These are phyloP conservation scores for Suillus luteus DNA, from an alignment of 768 basidiomycete genomes.

Conservation along the genomic window DNA sequence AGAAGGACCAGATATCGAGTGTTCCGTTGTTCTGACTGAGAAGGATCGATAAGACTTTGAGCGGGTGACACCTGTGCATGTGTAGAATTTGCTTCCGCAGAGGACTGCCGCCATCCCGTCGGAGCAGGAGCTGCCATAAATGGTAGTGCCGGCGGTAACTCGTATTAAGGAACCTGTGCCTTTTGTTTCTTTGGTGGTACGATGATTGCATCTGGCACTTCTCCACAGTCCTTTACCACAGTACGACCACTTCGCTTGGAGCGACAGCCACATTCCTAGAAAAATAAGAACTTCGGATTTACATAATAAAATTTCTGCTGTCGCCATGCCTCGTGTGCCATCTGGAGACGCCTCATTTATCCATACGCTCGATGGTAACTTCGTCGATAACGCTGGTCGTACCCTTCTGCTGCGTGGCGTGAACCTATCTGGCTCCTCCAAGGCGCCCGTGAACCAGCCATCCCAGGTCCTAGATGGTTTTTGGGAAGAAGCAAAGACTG, in stretches of 20 bases:
- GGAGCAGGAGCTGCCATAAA: background rate
- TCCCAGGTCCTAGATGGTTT: slow-evolving; percentile 72
- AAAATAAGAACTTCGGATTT: background rate
- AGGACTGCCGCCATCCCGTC: background rate
- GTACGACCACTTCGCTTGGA: background rate
- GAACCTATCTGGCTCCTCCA: slow-evolving; percentile 88
- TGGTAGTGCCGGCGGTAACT: background rate
- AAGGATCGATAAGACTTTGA: background rate
- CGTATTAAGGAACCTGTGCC: background rate
- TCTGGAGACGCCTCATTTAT: slow-evolving; percentile 63
- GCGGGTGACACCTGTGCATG: background rate
- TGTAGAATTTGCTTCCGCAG: background rate
- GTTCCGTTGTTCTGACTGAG: background rate
- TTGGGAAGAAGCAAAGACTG: slow-evolving; percentile 77
- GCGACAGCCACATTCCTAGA: background rate
- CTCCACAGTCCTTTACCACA: slow-evolving; percentile 4
- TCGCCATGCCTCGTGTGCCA: slow-evolving; percentile 61
- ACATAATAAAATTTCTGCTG: slow-evolving; percentile 22
- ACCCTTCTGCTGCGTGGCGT: slow-evolving; percentile 89
- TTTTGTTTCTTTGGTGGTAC: slow-evolving; percentile 1
- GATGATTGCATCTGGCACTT: background rate
- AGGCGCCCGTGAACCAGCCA: slow-evolving; percentile 74
- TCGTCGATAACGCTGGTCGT: slow-evolving; percentile 74
- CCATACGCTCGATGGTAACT: slow-evolving; percentile 67
- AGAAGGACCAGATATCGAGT: background rate